Evolutionary conservation across 805 yeast species (phyloP).

Genomic region (Jamesozyma hellenica): DNA sequence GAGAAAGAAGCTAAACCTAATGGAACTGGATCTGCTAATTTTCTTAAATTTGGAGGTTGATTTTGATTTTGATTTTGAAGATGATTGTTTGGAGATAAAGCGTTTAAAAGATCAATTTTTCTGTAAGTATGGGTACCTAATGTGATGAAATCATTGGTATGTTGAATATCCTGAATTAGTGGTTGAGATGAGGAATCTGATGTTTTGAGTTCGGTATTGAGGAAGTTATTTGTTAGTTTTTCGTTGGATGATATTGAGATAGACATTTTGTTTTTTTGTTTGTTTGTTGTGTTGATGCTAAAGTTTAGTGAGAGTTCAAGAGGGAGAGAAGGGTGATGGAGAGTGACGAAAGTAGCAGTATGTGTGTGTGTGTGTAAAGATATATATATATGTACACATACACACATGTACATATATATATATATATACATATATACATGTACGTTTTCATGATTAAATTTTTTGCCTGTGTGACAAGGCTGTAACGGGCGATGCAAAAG

Average conservation of each 20-base stretch:
- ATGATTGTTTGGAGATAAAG: neutral
- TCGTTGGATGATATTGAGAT: neutral
- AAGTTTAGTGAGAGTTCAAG: too few species aligned
- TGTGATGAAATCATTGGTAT: constrained; percentile 30
- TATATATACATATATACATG: too few species aligned
- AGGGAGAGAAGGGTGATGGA: too few species aligned
- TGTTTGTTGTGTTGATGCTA: too few species aligned
- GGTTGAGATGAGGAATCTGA: neutral
- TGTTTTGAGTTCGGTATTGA: constrained; percentile 28
- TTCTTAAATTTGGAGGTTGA: constrained; percentile 25
- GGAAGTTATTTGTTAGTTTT: constrained; percentile 38
- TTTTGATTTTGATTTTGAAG: neutral
- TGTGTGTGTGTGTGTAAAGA: too few species aligned
- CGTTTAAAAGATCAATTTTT: constrained; percentile 47
- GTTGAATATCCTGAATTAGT: constrained; percentile 15
- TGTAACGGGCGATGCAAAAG: too few species aligned
- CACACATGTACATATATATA: too few species aligned
- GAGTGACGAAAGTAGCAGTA: too few species aligned
- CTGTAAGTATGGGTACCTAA: constrained; percentile 36
- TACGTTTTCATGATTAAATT: too few species aligned
- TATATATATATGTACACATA: too few species aligned
- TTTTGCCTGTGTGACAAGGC: too few species aligned
- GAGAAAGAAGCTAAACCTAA: constrained; percentile 66
- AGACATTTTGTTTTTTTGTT: neutral
- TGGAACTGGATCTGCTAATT: constrained; percentile 68